A percentile compares a stretch with the other conserved stretches of the same genome.
These are phyloP conservation scores for Aristolochia contorta DNA, from an alignment of 164 flowering plant genomes.

Conservation along the genomic window DNA sequence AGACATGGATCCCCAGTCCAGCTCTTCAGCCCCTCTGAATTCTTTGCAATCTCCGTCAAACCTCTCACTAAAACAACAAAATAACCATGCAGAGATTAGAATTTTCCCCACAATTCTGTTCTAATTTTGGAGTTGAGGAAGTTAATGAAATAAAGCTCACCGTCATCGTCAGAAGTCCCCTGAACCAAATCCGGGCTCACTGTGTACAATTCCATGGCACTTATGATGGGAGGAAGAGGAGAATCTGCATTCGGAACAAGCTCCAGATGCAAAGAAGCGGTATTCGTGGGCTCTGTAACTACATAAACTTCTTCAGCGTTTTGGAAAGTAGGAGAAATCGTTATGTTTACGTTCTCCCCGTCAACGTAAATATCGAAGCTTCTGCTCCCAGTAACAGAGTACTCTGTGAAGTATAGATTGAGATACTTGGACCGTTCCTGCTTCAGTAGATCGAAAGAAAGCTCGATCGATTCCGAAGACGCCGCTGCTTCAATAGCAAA, in stretches of 20 bases:
- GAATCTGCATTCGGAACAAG: not conserved
- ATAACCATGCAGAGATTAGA: not conserved
- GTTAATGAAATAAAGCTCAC: not conserved
- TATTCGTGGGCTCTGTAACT: not conserved
- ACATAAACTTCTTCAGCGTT: not conserved
- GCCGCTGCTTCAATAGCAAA: conserved; percentile 4
- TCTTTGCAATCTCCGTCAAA: not conserved
- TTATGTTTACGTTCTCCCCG: not conserved
- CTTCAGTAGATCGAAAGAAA: not conserved
- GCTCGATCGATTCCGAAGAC: not conserved
- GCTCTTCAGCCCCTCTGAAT: not conserved
- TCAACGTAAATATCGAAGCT: not conserved
- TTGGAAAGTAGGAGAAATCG: not conserved
- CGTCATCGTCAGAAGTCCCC: conserved; percentile 1
- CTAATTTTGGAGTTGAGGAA: not conserved
- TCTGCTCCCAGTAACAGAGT: not conserved
- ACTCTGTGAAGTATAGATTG: conserved; percentile 1
- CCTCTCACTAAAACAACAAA: conserved; percentile 4
- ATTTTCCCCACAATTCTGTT: not conserved
- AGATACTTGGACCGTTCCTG: not conserved
- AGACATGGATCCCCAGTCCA: conserved; percentile 11
- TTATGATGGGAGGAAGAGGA: conserved; percentile 6
- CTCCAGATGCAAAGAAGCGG: not conserved
- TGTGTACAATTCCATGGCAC: conserved; percentile 8
- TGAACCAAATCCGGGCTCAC: not conserved